These are phyloP conservation scores for Lactarius quietus DNA, from an alignment of 768 basidiomycete species.

Conservation along the genomic window DNA sequence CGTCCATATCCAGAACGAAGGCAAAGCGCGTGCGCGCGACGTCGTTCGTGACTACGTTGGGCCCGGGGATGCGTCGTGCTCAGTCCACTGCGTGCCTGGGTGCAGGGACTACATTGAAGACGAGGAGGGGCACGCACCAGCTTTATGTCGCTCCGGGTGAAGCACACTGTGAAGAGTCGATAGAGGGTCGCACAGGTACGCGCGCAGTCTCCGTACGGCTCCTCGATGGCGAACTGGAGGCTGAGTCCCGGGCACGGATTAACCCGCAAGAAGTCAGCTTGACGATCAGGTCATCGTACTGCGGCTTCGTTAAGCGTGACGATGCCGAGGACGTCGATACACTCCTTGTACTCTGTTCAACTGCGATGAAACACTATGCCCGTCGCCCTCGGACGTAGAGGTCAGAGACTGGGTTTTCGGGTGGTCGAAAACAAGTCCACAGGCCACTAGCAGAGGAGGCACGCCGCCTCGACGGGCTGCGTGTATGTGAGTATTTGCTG, in stretches of 20 bases:
- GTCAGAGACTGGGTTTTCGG: constrained; percentile 18
- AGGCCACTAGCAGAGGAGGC: constrained; percentile 56
- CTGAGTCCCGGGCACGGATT: constrained; percentile 53
- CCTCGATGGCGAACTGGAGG: constrained; percentile 56
- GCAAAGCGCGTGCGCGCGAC: background rate
- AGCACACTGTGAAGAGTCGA: constrained; percentile 64
- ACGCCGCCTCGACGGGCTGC: constrained; percentile 72
- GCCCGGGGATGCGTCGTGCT: constrained; percentile 65
- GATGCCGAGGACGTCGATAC: constrained; percentile 72
- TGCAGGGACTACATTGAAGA: too few species aligned
- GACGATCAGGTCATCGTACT: constrained; percentile 75
- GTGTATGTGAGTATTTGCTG: constrained; percentile 78
- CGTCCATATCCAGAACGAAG: constrained; percentile 42
- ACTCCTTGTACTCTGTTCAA: constrained; percentile 44
- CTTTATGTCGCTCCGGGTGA: constrained; percentile 72
- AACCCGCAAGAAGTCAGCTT: constrained; percentile 69
- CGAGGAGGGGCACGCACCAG: constrained; percentile 52
- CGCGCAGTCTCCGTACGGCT: too few species aligned
- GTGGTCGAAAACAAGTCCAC: constrained; percentile 61
- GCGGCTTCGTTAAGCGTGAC: constrained; percentile 69
- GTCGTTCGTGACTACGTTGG: constrained; percentile 37
- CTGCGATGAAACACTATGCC: constrained; percentile 5
- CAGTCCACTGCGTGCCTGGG: constrained; percentile 58
- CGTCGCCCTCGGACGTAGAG: too few species aligned
- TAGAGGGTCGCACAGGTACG: constrained; percentile 43